These are phyloP conservation scores for Hypoxylon cercidicola DNA, from an alignment of 495 filamentous ascomycete genomes.

Conservation along the genomic window DNA sequence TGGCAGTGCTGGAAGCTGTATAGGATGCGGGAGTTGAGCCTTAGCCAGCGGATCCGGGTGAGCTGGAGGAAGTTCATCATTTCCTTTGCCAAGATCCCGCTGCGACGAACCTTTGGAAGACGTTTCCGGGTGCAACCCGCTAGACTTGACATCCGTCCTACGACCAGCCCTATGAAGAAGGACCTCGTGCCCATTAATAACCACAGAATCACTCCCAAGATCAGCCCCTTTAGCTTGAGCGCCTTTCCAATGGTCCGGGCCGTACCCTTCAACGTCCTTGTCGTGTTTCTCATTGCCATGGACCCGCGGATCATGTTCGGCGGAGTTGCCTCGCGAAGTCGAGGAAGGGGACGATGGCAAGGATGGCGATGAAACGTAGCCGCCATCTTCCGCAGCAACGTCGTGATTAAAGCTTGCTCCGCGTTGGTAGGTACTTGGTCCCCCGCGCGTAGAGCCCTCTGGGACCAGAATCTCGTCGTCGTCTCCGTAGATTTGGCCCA, in stretches of 20 bases:
- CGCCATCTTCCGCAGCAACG: conserved; percentile 72
- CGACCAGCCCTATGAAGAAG: conserved; percentile 56
- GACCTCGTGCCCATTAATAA: conserved; percentile 72
- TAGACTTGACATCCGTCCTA: conserved; percentile 15
- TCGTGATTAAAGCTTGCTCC: conserved; percentile 84
- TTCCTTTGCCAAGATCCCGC: conserved; percentile 28
- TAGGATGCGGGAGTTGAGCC: conserved; percentile 62
- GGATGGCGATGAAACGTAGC: conserved; percentile 49
- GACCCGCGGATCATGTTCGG: conserved; percentile 71
- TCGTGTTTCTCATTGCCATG: conserved; percentile 71
- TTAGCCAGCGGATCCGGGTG: conserved; percentile 4
- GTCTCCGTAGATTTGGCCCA: conserved; percentile 62
- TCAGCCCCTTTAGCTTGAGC: conserved; percentile 65
- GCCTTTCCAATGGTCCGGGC: conserved; percentile 73
- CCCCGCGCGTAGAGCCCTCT: conserved; percentile 40
- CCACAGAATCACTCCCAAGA: conserved; percentile 72
- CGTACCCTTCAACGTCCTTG: conserved; percentile 81
- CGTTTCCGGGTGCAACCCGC: conserved; percentile 6
- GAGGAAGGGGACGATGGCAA: conserved; percentile 35
- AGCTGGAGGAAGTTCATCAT: conserved; percentile 35
- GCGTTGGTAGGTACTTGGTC: conserved; percentile 23
- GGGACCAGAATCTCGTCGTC: conserved; percentile 47
- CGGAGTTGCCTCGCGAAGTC: conserved; percentile 48
- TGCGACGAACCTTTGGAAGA: conserved; percentile 32
- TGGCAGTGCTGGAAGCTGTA: conserved; percentile 73